Evolutionary conservation across 352 stramenopile genomes (phyloP).

Genomic region (Pythium chondricola): DNA sequence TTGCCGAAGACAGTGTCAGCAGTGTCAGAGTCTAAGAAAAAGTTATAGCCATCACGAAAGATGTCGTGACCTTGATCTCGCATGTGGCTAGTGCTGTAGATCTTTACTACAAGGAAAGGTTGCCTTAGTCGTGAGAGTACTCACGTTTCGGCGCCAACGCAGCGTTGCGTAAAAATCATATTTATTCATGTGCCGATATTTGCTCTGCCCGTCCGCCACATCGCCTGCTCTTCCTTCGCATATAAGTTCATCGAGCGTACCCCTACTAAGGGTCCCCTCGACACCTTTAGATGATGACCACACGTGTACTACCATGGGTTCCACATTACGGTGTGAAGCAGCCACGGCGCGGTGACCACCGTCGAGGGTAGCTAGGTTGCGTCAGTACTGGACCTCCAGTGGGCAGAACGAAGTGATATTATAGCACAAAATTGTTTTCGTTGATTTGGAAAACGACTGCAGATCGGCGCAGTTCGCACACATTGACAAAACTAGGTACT

Average conservation of each 20-base stretch:
- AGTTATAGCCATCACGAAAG: not conserved
- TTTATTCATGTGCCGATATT: not conserved
- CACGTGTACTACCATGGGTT: no score
- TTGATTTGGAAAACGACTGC: no score
- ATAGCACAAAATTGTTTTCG: not conserved
- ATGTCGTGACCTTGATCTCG: conserved; percentile 4
- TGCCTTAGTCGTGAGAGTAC: not conserved
- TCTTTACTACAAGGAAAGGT: not conserved
- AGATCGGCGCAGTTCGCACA: not conserved
- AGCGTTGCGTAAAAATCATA: conserved; percentile 1
- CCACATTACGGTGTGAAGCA: no score
- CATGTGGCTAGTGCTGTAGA: not conserved
- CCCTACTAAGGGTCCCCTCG: no score
- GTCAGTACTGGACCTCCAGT: no score
- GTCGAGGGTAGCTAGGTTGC: no score
- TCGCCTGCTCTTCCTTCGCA: not conserved
- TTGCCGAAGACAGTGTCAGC: not conserved
- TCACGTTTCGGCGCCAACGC: conserved; percentile 1
- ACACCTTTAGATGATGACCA: not conserved
- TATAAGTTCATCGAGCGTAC: not conserved
- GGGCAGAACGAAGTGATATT: no score
- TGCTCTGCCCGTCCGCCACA: not conserved
- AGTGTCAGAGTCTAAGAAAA: conserved; percentile 8
- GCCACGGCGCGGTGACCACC: no score
- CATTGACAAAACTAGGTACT: no score